Evolutionary conservation across 2,329 filamentous ascomycete species (phyloP).

Genomic region (Talaromyces pinophilus): DNA sequence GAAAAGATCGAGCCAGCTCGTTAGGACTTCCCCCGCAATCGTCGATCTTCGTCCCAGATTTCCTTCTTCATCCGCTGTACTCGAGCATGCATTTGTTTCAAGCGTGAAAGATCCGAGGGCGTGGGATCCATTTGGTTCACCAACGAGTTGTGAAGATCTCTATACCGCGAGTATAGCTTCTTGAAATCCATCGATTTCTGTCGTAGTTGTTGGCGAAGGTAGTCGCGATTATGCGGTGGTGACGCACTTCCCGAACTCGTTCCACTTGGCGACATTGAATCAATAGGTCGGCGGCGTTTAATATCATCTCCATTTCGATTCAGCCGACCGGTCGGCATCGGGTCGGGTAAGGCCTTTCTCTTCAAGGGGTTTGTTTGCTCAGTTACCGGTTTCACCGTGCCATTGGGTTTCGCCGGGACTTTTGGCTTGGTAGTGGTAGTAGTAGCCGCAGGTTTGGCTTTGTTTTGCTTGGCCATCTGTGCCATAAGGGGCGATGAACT

Average conservation of each 20-base stretch:
- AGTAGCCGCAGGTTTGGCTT: constrained; percentile 17
- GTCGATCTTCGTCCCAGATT: constrained; percentile 52
- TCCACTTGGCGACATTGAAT: constrained; percentile 42
- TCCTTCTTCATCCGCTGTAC: constrained; percentile 60
- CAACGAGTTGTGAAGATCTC: constrained; percentile 55
- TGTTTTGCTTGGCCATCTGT: constrained; percentile 37
- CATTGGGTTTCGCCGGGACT: constrained; percentile 30
- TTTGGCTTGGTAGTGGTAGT: constrained; percentile 16
- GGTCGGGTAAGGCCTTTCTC: constrained; percentile 43
- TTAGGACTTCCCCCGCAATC: constrained; percentile 29
- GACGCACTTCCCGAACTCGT: constrained; percentile 45
- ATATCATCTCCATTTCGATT: constrained; percentile 46
- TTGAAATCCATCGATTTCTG: constrained; percentile 55
- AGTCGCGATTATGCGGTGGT: constrained; percentile 40
- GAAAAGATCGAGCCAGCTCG: constrained; percentile 2
- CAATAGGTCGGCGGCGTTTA: constrained; percentile 39
- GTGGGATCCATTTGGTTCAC: constrained; percentile 45
- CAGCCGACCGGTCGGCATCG: constrained; percentile 30
- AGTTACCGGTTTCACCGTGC: constrained; percentile 31
- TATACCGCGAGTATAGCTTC: constrained; percentile 60
- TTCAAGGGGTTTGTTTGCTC: constrained; percentile 39
- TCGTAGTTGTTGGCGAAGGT: constrained; percentile 41
- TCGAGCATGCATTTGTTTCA: constrained; percentile 57
- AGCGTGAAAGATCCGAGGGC: constrained; percentile 53
- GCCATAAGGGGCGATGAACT: constrained; percentile 49